Evolutionary conservation across 1,139 yeast genomes (phyloP), one percentile per base, ranked within the genome.

Genomic region (Starmera stellimalicola): DNA sequence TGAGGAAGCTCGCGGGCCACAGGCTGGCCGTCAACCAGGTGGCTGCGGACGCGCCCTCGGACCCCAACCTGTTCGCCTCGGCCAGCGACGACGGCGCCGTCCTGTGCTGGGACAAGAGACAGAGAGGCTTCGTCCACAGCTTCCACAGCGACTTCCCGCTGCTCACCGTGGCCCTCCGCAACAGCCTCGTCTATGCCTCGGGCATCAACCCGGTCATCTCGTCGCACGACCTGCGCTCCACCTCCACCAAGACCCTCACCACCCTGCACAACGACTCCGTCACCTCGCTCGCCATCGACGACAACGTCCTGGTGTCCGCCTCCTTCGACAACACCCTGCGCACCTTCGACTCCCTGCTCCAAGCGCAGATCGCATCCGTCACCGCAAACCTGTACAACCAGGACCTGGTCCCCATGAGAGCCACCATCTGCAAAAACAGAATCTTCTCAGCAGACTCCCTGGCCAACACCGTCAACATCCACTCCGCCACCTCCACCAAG

Each of bases 81-180:
- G 85, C 73, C 4, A 65, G 77, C 14, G 94, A 83, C 47, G 87
- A 78, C 46, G 87, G 88, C 0, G 40, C 54, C 5, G 60, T 70
- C 1, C 59, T 61, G 7, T 33, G 74, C 3, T 83, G 91, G 91
- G 94, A 83, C 44, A 60, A 63, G 16, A 57, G 85, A 36, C 63
- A 68, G 11, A 77, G 71, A 45, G 43, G 44, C 2, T 62, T 70
- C 1, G 58, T 68, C 0, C 47, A 48, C 4, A 50, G 43, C 16
- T 55, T 74, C 31, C 49, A 57, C 12, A 63, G 77, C 0, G 64
- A 63, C 3, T 78, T 62, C 45, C 91, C 94, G 0, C 45, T 82
- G 2, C 54, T 81, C 14, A 62, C 83, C 0, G 71, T 78, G 6
- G 65, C 68, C 2, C 50, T 60, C 34, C 56, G 56, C 36, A 48